Evolutionary conservation across 805 yeast species (phyloP), one percentile per base, ranked within the genome.

Genomic region (Pichia nakasei): DNA sequence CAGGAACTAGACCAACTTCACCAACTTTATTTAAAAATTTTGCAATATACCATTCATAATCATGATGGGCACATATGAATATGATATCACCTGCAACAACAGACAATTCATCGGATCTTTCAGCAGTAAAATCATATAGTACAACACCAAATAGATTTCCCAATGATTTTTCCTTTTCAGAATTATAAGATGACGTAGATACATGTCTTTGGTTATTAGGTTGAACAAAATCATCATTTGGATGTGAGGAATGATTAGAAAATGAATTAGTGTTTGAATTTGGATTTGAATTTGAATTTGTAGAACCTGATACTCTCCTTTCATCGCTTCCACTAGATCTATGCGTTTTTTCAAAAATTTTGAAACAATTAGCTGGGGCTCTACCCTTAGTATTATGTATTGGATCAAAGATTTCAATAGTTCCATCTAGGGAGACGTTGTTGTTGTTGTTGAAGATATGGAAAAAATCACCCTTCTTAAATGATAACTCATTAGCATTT

Each of bases 1-100:
- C 89, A 0, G 99, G 98, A 8, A 93, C 94, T 38, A 93, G 70
- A 1, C 99, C 98, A 0, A 97, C 97, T 1, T 97, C 98, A 22
- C 98, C 97, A 33, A 93, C 69, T 43, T 97, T 71, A 47, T 91
- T 94, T 36, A 93, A 85, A 13, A 96, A 96, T 61, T 93, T 93
- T 5, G 97, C 97, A 47, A 93, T 93, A 55, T 88, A 89, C 99
- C 99, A 93, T 65, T 94, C 99, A 51, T 72, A 84, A 44, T 87
- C 88, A 58, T 91, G 95, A 63, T 91, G 97, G 2, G 99, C 99
- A 64, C 96, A 91, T 12, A 94, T 78, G 26, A 89, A 85, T 49
- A 93, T 74, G 54, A 85, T 82, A 55, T 93, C 99, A 33, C 97
- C 97, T 1, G 85, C 85, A 24, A 63, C 58, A 3, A 91, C 86